Conservation (phyloP, 352 stramenopile species). For the Globisporangium spiculum region DNA sequence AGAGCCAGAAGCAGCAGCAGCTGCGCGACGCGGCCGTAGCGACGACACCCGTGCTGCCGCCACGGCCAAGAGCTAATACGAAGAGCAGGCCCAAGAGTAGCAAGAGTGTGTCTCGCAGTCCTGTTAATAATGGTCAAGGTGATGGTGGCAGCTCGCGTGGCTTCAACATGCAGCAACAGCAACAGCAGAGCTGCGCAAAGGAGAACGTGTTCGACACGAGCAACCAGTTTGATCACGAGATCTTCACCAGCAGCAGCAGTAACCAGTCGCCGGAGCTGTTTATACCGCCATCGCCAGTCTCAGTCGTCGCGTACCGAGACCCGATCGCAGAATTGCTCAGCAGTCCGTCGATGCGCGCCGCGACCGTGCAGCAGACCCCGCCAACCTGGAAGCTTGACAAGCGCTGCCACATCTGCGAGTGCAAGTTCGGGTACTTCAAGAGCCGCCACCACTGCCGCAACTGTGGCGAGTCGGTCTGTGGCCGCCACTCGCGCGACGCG, state of each 20-base stretch:
- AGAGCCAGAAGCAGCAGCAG: conserved; percentile 13
- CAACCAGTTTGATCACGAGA: conserved; percentile 1
- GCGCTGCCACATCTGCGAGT: conserved; percentile 61
- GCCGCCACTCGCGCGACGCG: conserved; percentile 56
- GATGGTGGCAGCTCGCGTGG: background rate
- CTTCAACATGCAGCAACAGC: background rate
- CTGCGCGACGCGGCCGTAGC: background rate
- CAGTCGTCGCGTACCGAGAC: conserved; percentile 10
- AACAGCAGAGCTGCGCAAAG: background rate
- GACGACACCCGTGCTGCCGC: background rate
- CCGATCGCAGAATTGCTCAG: conserved; percentile 18
- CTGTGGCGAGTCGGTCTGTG: conserved; percentile 78
- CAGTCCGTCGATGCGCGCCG: conserved; percentile 13
- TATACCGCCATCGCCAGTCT: background rate
- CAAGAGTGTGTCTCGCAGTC: background rate
- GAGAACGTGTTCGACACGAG: conserved; percentile 5
- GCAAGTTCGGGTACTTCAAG: conserved; percentile 76
- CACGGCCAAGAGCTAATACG: background rate
- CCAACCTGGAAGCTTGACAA: conserved; percentile 57
- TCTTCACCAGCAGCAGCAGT: background rate
- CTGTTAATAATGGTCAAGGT: background rate
- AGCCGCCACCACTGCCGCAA: conserved; percentile 81
- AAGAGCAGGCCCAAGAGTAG: background rate
- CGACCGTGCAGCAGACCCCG: conserved; percentile 21
- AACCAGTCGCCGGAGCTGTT: background rate